phyloP scores from a whole-genome alignment of 306 rosid species.

The Comarum palustre region DNA sequence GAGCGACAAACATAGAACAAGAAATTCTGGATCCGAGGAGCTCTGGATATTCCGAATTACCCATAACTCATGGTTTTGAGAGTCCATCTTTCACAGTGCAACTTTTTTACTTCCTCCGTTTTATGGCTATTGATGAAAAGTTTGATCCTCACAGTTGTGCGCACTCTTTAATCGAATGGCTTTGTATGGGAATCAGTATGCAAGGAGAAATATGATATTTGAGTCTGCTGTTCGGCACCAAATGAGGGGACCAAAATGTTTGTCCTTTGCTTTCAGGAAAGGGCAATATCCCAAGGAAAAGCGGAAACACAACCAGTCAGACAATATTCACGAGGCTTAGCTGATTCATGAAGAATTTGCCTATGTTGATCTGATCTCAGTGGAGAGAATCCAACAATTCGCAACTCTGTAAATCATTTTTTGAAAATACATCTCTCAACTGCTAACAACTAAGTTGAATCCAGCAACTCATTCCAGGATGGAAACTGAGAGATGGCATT shows the following conservation, averaged over 20 bases:
- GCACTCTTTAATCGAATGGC: neutral
- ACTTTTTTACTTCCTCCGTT: too few species aligned
- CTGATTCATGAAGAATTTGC: neutral
- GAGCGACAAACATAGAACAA: conserved; percentile 76
- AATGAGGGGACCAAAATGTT: neutral
- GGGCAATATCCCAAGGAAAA: neutral
- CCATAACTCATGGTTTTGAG: too few species aligned
- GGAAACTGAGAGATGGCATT: neutral
- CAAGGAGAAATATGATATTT: neutral
- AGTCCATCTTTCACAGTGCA: too few species aligned
- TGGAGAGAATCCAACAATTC: neutral
- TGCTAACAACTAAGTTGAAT: neutral
- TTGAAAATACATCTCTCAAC: neutral
- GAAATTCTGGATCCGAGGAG: conserved; percentile 69
- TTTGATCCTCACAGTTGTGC: neutral
- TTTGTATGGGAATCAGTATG: neutral
- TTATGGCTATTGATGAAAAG: too few species aligned
- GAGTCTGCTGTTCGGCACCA: neutral
- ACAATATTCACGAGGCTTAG: neutral
- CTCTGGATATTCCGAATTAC: conserved; percentile 58
- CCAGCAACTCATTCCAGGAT: neutral
- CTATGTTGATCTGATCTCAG: neutral
- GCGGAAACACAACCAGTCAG: neutral
- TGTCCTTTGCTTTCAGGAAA: neutral
- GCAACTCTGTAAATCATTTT: neutral